Base-by-base conservation (phyloP, 1,139 yeast species). In the Zhuliangozyma blackwelliae region DNA sequence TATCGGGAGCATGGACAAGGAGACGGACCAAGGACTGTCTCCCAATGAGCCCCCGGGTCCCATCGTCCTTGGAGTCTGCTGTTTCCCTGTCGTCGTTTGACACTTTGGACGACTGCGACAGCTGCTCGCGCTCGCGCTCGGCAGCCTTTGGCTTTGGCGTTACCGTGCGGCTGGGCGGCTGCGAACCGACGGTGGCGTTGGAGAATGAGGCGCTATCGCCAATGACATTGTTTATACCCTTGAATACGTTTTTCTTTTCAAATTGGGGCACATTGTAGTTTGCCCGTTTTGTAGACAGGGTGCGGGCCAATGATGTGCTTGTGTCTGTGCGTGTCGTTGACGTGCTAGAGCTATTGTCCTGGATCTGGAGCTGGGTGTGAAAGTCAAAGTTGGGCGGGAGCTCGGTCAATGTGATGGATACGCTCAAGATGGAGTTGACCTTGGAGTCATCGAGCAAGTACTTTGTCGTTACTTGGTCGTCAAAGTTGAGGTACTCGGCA, bases 361-460 rank as follows among this genome's bases (percentile, higher is more conserved):
- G 54, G 10, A 68, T 57, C 34, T 61, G 66, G 30, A 68, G 51
- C 40, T 60, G 70, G 10, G 75, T 68, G 46, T 63, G 72, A 54
- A 68, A 69, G 32, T 68, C 73, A 30, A 51, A 54, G 40, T 70
- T 47, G 49, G 72, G 56, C 57, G 72, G 54, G 54, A 74, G 46
- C 72, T 68, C 55, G 59, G 61, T 38, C 64, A 68, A 49, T 10
- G 51, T 59, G 7, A 72, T 52, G 1, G 72, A 62, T 40, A 75
- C 40, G 39, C 75, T 79, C 31, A 87, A 60, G 31, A 89, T 82
- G 5, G 95, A 82, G 56, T 92, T 90, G 19, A 90, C 80, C 48
- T 87, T 87, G 9, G 95, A 82, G 27, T 86, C 76, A 48, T 82
- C 82, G 33, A 90, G 63, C 37, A 90, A 61, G 50, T 84, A 87